Conservation (phyloP, 495 filamentous ascomycete species). For the Evernia prunastri region DNA sequence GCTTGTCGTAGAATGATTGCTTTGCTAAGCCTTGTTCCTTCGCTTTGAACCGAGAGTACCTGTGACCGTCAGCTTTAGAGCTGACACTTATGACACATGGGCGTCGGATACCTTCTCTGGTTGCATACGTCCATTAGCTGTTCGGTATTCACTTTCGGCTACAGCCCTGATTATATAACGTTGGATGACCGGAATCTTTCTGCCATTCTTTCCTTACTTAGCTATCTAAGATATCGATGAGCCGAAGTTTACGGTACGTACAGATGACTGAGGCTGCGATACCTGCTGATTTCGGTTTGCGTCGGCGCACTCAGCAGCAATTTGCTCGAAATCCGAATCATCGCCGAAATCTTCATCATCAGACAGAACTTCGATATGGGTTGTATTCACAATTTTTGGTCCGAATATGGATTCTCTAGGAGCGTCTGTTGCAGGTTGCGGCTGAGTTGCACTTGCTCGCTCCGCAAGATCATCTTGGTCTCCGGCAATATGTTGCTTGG, state of each 20-base stretch:
- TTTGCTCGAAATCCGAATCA: conserved; percentile 58
- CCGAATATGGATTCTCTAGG: not conserved
- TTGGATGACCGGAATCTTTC: conserved; percentile 65
- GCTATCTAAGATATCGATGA: conserved; percentile 18
- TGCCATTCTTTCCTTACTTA: conserved; percentile 39
- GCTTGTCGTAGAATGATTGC: conserved; percentile 73
- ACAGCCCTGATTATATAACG: conserved; percentile 72
- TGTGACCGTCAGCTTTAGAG: conserved; percentile 36
- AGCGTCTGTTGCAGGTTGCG: not conserved
- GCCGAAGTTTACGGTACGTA: conserved; percentile 38
- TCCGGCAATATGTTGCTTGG: not conserved
- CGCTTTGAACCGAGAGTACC: conserved; percentile 71
- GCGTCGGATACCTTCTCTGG: conserved; percentile 59
- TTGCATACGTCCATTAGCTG: conserved; percentile 50
- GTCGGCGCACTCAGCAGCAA: conserved; percentile 48
- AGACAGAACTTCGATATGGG: conserved; percentile 21
- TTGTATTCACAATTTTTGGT: conserved; percentile 14
- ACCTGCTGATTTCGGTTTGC: conserved; percentile 25
- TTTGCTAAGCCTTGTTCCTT: conserved; percentile 56
- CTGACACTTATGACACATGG: not conserved
- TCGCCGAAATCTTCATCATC: conserved; percentile 61
- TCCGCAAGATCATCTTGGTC: not conserved
- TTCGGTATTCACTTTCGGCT: conserved; percentile 57
- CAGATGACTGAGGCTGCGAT: conserved; percentile 31
- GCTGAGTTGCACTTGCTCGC: too few relatives aligned